Conservation (phyloP, 441 rosid genomes). For the Gossypium schwendimanii region DNA sequence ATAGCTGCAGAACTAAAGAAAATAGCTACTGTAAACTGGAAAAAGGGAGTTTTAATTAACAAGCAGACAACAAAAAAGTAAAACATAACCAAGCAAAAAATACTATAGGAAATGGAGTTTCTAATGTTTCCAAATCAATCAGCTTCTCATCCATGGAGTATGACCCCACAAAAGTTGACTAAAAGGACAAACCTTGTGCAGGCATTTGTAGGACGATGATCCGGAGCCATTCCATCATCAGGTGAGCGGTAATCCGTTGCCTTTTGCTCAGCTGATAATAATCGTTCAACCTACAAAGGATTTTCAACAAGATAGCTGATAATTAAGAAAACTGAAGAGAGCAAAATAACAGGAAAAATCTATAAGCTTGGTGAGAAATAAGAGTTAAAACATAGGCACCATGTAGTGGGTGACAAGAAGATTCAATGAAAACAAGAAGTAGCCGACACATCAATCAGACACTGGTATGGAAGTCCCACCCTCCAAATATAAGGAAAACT, state of each 20-base stretch:
- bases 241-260: conserved; percentile 89
- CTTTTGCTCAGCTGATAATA: conserved; percentile 93
- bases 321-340: conserved; percentile 2
- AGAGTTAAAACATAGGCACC: neutral
- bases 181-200: conserved; percentile 66
- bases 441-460: neutral
- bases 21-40: neutral
- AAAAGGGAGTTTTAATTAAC: neutral
- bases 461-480: neutral
- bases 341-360: neutral
- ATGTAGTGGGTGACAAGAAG: neutral
- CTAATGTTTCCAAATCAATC: neutral
- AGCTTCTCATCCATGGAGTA: conserved; percentile 10
- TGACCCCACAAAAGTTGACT: conserved; percentile 10
- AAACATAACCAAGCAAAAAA: neutral
- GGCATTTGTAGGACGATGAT: conserved; percentile 97
- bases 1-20: neutral
- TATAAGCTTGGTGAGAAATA: conserved; percentile 9
- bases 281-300: conserved; percentile 68
- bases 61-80: conserved; percentile 2
- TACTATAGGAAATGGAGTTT: neutral
- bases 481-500: neutral
- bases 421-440: neutral
- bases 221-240: conserved; percentile 91
- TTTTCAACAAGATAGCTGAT: conserved; percentile 7